Evolutionary conservation across 345 rosid species (phyloP), one percentile per base, ranked within the genome.

Genomic region (Sonneratia alba): DNA sequence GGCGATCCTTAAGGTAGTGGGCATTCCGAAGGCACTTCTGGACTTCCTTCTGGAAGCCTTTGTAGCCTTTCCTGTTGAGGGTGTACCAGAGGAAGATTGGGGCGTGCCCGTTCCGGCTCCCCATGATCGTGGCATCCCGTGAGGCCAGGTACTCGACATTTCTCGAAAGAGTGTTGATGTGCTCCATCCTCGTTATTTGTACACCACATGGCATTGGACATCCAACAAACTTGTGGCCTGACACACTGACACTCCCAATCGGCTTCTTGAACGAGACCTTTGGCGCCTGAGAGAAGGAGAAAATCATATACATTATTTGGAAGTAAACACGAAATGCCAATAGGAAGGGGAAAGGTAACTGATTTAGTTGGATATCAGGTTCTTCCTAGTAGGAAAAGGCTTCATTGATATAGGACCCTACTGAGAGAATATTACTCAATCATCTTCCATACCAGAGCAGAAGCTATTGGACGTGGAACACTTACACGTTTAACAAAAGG

Each of bases 171-270:
- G 74, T 91, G 79, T 90, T 90, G 73, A 94, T 84, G 77, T 94
- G 91, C 69, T 83, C 82, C 91, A 92, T 77, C 76, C 99, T 87
- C 14, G 99, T 92, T 79, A 94, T 78, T 82, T 90, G 97, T 73
- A 94, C 97, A 62, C 99, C 99, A 38, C 99, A 92, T 68, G 97
- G 97, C 99, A 94, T 94, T 55, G 97, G 99, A 74, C 99, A 94
- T 18, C 99, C 97, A n/a, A 90, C 92, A 73, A 92, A 94, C 82
- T 94, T 94, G 68, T 71, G 56, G n/a, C 66, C 55, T 14, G 66
- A 71, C 51, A 69, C 72, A 51, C 72, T 69, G 61, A 69, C 72
- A 36, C 72, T 69, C 57, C 72, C 72, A 32, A 69, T 69, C 13
- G 72, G 72, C 72, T 69, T 69, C 72, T 69, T 69, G 57, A 69